Conservation (phyloP, 2,329 filamentous ascomycete genomes). For the Arthrinium puccinioides region DNA sequence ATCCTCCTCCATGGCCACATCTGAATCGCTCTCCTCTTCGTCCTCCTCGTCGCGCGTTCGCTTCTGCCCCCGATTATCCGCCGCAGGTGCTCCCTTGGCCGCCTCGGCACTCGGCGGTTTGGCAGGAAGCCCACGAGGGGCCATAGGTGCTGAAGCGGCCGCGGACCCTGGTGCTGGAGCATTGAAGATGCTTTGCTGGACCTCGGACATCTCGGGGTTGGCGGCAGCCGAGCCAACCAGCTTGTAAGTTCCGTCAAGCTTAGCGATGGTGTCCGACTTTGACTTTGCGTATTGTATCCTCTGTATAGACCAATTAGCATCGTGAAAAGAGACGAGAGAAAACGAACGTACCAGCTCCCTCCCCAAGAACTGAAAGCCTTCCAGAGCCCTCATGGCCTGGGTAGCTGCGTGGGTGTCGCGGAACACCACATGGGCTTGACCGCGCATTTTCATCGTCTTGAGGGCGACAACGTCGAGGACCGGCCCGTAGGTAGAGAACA, state of each 20-base stretch:
- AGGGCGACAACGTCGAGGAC: constrained; percentile 88
- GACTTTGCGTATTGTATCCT: constrained; percentile 86
- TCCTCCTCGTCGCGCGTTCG: constrained; percentile 63
- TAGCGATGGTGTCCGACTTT: constrained; percentile 81
- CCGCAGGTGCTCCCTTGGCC: constrained; percentile 44
- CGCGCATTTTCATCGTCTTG: constrained; percentile 87
- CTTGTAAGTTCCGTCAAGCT: constrained; percentile 85
- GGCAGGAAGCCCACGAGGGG: constrained; percentile 31
- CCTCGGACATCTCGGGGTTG: constrained; percentile 59
- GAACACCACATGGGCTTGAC: constrained; percentile 90
- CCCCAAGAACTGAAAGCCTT: constrained; percentile 81
- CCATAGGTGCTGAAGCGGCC: constrained; percentile 27
- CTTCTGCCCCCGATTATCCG: constrained; percentile 59
- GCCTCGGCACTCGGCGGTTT: constrained; percentile 38
- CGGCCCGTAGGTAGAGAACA: constrained; percentile 89
- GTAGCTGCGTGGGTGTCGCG: constrained; percentile 86
- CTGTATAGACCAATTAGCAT: constrained; percentile 37
- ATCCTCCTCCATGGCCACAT: constrained; percentile 61
- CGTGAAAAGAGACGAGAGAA: background rate
- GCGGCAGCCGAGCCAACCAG: constrained; percentile 51
- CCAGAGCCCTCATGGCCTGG: constrained; percentile 82
- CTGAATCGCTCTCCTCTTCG: constrained; percentile 50
- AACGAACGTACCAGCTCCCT: constrained; percentile 64
- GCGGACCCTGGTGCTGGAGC: constrained; percentile 48
- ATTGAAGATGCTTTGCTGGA: constrained; percentile 76